Base-by-base conservation (phyloP, 2,329 filamentous ascomycete genomes). In the Emergomyces pasteurianus region DNA sequence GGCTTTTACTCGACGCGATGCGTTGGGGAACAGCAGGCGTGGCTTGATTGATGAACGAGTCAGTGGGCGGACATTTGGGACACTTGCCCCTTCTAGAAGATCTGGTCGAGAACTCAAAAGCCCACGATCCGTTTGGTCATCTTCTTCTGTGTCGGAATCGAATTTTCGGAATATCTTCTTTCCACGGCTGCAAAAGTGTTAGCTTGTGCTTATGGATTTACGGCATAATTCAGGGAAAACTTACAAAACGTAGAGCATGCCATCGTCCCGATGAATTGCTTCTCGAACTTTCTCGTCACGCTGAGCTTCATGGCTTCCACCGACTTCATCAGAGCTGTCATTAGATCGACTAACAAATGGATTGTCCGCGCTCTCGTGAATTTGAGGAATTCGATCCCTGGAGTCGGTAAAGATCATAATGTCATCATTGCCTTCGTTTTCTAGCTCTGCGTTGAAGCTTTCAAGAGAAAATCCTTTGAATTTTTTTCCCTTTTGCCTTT, bases 401-500 rank as follows among this genome's bases (percentile, higher is more conserved):
- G 81, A 81, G 66, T 87, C 84, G n/a, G 83, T 85, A 72, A 79
- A 86, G 63, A 86, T 83, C 58, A 80, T 71, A 53, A 85, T 81
- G 59, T 76, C 72, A 4, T 72, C 70, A 47, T 75, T 72, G 26
- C 64, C 67, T 23, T 65, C 64, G 23, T 63, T 62, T 31, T 68
- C 67, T 16, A 69, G 61, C 36, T 74, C 68, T 16, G 74, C 70
- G 34, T 69, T 68, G 53, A 78, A 77, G 62, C 75, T 76, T 60
- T 77, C 76, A 28, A 79, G 67, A 1, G 76, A 78, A 63, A 76
- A 79, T 26, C 72, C 75, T 57, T 71, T 73, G 62, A 76, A 72
- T 66, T 78, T 77, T 65, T 74, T 77, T 58, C 69, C 73, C 67
- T 78, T 78, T 60, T 67, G 63, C 65, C 80, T 80, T 58, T 75